Base-by-base conservation (phyloP, 805 yeast genomes). In the Starmerella scarabaei region DNA sequence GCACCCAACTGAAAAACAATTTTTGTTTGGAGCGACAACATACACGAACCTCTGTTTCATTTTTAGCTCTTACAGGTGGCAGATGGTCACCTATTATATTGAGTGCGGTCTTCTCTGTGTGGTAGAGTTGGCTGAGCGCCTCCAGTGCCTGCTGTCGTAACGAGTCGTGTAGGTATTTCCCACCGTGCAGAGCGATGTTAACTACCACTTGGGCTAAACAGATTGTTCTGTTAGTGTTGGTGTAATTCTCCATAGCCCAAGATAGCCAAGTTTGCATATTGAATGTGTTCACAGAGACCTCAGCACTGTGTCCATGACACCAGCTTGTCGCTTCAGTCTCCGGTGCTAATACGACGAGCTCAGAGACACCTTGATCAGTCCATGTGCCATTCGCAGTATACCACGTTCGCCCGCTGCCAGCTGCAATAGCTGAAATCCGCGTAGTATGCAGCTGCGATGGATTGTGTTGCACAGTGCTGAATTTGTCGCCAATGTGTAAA, bases 341-440 rank as follows among this genome's bases (percentile, higher is more conserved):
- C 2, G 46, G 46, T 11, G 21, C 16, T 2, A 45, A 29, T 3
- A 47, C 12, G 3, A 47, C 35, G 12, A 45, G 2, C 21, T 47
- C 50, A 12, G 44, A 36, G 3, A 14, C 20, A 6, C 11, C 11
- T 26, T 47, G 50, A 27, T 47, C 46, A n/a, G 28, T 16, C 30
- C 43, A 39, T 3, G 21, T 27, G 19, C 40, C 35, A 11, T 28
- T 27, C 2, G 14, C 15, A 6, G 45, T 31, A 30, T 36, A 33
- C 42, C 44, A 47, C 5, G 48, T 47, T 0, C 47, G 41, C 3
- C 40, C 31, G 4, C 16, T 3, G 14, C 49, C 46, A 11, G 41
- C 42, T 4, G 41, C 37, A 7, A 44, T n/a, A 20, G 31, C 12
- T n/a, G 21, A 21, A 4, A 37, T 32, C 3, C 15, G 23, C 24